These are phyloP conservation scores for Rhodomyrtus tomentosa DNA, from an alignment of 345 rosid species.

Conservation along the genomic window DNA sequence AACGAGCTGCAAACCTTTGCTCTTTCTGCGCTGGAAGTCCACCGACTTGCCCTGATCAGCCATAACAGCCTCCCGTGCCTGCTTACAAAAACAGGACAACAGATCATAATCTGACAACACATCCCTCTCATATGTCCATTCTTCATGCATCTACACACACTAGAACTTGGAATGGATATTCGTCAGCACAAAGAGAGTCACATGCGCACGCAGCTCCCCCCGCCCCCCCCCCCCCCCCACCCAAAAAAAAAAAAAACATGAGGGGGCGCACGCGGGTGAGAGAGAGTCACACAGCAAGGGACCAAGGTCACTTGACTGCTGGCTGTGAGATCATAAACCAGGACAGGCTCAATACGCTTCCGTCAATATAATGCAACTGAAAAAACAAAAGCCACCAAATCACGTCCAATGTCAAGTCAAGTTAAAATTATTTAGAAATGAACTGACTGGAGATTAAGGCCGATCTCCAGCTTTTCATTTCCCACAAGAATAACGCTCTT, in stretches of 20 bases:
- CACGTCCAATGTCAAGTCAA: background rate
- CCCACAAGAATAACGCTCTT: background rate
- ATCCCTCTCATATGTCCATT: background rate
- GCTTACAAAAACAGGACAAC: background rate
- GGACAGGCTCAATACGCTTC: background rate
- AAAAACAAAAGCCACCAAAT: background rate
- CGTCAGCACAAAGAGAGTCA: background rate
- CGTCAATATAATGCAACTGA: background rate
- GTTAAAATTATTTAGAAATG: background rate
- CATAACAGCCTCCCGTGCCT: conserved; percentile 96
- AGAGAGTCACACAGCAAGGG: background rate
- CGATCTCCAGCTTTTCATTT: background rate
- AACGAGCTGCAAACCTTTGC: conserved; percentile 49
- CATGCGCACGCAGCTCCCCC: background rate
- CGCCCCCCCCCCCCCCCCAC: no score
- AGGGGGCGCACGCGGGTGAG: background rate
- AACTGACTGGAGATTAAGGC: background rate
- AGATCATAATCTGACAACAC: background rate
- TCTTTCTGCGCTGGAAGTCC: conserved; percentile 85
- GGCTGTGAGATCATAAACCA: background rate
- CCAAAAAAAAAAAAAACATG: no score
- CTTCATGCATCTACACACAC: background rate
- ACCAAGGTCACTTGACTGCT: background rate
- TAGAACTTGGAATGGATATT: background rate
- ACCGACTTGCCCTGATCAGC: conserved; percentile 81